phyloP scores from a whole-genome alignment of 352 stramenopile species.

The Pythium volutum region DNA sequence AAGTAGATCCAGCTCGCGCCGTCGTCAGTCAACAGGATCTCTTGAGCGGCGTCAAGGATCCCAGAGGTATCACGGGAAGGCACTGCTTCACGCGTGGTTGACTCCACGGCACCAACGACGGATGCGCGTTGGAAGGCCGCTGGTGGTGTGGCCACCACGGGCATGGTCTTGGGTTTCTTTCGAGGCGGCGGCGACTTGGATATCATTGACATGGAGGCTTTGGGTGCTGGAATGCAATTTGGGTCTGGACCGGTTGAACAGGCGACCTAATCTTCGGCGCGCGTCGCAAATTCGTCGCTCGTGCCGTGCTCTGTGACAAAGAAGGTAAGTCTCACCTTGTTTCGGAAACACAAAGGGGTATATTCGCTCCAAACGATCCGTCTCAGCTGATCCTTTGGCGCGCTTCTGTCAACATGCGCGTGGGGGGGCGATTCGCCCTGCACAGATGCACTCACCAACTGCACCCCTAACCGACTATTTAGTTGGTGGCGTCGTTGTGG shows the following conservation, averaged over 20 bases:
- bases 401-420: neutral
- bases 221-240: no score
- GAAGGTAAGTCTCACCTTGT: slow-evolving; percentile 1
- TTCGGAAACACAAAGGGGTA: neutral
- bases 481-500: slow-evolving; percentile 5
- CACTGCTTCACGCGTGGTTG: neutral
- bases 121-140: neutral
- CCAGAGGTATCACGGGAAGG: neutral
- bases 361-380: neutral
- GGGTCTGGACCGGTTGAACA: no score
- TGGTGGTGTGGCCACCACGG: neutral
- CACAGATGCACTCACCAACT: neutral
- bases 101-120: slow-evolving; percentile 13
- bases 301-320: neutral
- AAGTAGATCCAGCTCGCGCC: slow-evolving; percentile 56
- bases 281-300: no score
- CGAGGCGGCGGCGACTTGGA: neutral
- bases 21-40: slow-evolving; percentile 29
- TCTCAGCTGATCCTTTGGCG: neutral
- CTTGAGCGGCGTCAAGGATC: neutral
- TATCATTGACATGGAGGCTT: neutral
- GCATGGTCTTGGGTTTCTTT: neutral
- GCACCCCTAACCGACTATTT: neutral
- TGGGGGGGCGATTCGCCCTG: no score
- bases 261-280: no score